phyloP scores from a whole-genome alignment of 441 rosid genomes.

The Euphorbia celastroides region DNA sequence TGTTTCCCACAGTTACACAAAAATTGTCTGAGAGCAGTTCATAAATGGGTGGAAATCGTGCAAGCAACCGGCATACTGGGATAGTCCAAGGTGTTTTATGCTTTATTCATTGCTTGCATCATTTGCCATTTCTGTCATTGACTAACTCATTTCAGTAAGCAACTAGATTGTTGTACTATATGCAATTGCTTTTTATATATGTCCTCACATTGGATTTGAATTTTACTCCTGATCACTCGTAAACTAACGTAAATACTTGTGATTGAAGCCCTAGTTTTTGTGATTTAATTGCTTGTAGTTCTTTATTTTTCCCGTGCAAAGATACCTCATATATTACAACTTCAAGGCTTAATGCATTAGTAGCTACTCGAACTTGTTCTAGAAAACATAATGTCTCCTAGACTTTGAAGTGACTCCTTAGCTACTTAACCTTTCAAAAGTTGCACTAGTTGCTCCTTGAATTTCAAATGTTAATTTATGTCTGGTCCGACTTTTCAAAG shows the following conservation, averaged over 20 bases:
- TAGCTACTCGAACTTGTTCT: too few species aligned
- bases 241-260: not conserved
- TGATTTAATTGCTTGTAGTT: not conserved
- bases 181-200: not conserved
- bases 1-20: not conserved
- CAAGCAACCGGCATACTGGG: not conserved
- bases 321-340: conserved; percentile 5
- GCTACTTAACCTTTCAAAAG: too few species aligned
- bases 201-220: not conserved
- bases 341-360: not conserved
- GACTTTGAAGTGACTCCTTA: too few species aligned
- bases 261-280: not conserved
- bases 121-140: not conserved
- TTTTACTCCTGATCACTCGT: not conserved
- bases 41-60: not conserved
- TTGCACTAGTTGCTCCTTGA: too few species aligned
- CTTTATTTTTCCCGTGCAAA: not conserved
- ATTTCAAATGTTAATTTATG: too few species aligned
- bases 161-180: not conserved
- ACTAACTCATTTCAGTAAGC: conserved; percentile 1
- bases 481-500: too few species aligned
- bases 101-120: not conserved
- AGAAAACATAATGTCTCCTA: too few species aligned
- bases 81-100: not conserved
- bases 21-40: conserved; percentile 1